phyloP scores from a whole-genome alignment of 306 rosid species.

The Glycine tomentella region DNA sequence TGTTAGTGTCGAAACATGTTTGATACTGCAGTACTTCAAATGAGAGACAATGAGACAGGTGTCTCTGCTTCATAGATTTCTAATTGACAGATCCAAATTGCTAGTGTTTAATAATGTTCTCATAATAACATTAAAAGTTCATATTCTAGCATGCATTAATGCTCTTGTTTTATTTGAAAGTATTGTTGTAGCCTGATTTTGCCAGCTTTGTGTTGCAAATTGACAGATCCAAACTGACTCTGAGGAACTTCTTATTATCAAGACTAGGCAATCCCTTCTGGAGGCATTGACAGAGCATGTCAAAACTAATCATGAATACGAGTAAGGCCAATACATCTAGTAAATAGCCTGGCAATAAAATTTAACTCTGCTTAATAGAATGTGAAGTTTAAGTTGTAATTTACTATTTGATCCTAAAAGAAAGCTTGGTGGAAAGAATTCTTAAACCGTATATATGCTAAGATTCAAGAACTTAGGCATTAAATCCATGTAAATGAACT shows the following conservation, averaged over 20 bases:
- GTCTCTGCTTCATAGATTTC: not conserved
- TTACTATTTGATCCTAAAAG: not conserved
- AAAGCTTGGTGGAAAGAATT: constrained; percentile 26
- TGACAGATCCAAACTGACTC: constrained; percentile 79
- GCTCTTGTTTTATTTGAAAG: not conserved
- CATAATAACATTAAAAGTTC: constrained; percentile 1
- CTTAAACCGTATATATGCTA: constrained; percentile 26
- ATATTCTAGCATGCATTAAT: not conserved
- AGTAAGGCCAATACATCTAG: constrained; percentile 60
- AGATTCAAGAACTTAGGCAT: constrained; percentile 20
- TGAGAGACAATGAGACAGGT: not conserved
- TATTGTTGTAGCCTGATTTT: constrained; percentile 38
- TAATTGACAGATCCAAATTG: constrained; percentile 67
- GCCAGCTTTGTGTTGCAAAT: constrained; percentile 37
- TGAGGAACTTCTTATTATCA: constrained; percentile 89
- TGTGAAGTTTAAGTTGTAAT: constrained; percentile 22
- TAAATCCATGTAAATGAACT: constrained; percentile 23
- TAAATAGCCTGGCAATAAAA: constrained; percentile 11
- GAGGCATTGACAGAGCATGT: constrained; percentile 84
- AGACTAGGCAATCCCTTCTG: constrained; percentile 91
- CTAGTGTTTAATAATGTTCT: not conserved
- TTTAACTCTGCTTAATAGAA: constrained; percentile 2
- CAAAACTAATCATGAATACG: constrained; percentile 81
- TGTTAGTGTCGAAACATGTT: not conserved
- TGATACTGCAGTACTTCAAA: not conserved